phyloP scores from a whole-genome alignment of 75 land plant species.

The Picea sitchensis region DNA sequence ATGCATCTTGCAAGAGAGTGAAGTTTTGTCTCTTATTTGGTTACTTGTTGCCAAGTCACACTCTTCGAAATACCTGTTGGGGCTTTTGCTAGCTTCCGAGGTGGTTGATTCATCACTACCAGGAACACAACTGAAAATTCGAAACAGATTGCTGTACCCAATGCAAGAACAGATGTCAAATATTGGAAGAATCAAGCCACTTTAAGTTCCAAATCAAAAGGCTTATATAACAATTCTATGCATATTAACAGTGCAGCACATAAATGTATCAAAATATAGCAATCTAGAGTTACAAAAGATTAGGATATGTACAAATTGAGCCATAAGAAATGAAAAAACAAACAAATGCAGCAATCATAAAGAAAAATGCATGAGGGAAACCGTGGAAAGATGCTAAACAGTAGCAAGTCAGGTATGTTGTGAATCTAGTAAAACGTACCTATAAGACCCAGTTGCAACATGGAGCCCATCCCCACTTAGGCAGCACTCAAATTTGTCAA shows the following conservation, averaged over 20 bases:
- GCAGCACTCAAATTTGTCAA: constrained; percentile 92
- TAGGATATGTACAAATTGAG: too few species aligned
- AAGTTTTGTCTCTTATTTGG: too few species aligned
- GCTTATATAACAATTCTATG: not conserved
- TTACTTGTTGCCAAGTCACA: too few species aligned
- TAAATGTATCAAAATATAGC: too few species aligned
- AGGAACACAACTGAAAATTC: constrained; percentile 47
- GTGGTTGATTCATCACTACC: constrained; percentile 50
- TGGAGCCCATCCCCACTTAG: constrained; percentile 67
- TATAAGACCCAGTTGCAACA: constrained; percentile 88
- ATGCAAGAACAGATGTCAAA: too few species aligned
- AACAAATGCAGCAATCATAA: not conserved
- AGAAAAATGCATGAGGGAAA: not conserved
- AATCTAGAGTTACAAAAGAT: too few species aligned
- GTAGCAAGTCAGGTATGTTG: not conserved
- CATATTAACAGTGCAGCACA: not conserved
- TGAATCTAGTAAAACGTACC: constrained; percentile 33
- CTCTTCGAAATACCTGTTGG: constrained; percentile 14
- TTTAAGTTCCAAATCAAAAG: too few species aligned
- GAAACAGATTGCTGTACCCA: constrained; percentile 54
- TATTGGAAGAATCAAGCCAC: too few species aligned
- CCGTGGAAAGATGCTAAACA: not conserved
- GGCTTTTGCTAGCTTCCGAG: constrained; percentile 58
- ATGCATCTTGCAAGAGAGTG: too few species aligned
- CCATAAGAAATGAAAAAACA: too few species aligned